phyloP scores from a whole-genome alignment of 768 basidiomycete species.

The Psilocybe tampanensis region DNA sequence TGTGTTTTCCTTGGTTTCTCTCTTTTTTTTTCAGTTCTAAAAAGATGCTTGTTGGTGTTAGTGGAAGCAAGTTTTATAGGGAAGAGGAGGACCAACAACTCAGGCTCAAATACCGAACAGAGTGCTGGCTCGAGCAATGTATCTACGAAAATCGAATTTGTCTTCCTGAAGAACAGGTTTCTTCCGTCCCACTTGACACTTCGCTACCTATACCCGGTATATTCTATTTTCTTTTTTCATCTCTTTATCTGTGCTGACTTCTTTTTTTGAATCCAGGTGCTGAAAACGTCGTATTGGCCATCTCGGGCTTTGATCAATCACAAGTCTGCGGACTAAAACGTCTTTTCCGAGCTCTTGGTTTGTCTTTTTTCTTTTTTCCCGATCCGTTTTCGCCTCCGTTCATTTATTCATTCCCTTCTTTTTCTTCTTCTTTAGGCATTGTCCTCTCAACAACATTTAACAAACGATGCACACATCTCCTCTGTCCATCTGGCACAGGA shows the following conservation, averaged over 20 bases:
- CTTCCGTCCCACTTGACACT: conserved; percentile 68
- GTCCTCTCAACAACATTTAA: conserved; percentile 60
- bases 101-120: conserved; percentile 73
- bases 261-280: conserved; percentile 45
- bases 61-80: conserved; percentile 69
- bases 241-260: not conserved
- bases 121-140: conserved; percentile 93
- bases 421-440: conserved; percentile 44
- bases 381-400: no score
- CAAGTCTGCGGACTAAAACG: conserved; percentile 68
- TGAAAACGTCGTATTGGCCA: conserved; percentile 58
- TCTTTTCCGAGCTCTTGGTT: conserved; percentile 70
- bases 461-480: conserved; percentile 72
- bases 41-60: conserved; percentile 29
- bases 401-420: not conserved
- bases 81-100: conserved; percentile 51
- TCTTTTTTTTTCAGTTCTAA: conserved; percentile 6
- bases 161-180: conserved; percentile 63
- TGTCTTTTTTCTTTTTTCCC: conserved; percentile 16
- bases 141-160: conserved; percentile 77
- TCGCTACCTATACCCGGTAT: conserved; percentile 61
- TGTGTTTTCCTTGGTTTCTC: conserved; percentile 29
- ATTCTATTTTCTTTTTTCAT: conserved; percentile 10
- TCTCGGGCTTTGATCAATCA: conserved; percentile 77
- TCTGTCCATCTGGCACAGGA: conserved; percentile 73